Base-by-base conservation (phyloP, 202 grass and related monocot genomes). In the Musa balbisiana region DNA sequence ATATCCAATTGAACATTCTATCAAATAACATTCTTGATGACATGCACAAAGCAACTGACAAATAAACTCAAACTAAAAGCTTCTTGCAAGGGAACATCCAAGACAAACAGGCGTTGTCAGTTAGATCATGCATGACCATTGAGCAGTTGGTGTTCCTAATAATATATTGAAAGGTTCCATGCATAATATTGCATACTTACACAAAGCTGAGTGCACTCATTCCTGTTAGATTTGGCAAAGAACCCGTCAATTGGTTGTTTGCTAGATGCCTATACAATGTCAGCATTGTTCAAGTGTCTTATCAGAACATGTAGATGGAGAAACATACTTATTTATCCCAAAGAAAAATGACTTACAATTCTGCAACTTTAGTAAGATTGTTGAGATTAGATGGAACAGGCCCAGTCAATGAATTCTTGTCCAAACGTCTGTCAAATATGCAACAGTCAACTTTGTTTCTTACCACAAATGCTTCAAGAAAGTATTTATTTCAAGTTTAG, bases 151-250 rank as follows among this genome's bases (percentile, higher is more conserved):
- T 60, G 33, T 16, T n/a, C 16, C 16, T 60, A 0, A 16, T n/a
- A 60, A 60, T 60, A n/a, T n/a, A 60, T n/a, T 21, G 16, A 4
- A 60, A 3, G 14, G 13, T 74, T 74, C 22, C 2, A 27, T 68
- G 52, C 27, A 64, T 23, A 81, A 67, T 25, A 8, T 81, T n/a
- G 21, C 19, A 10, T 51, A 70, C 88, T 90, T 89, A 97, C 93
- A 92, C 93, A 82, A 91, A 97, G 65, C 80, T 92, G 74, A 92
- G 87, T 8, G 82, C 64, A 80, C 0, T 74, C 93, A 97, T 90
- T 85, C 86, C 93, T 26, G 88, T 84, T 26, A 97, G 74, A 49
- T 91, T 67, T 74, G 93, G 93, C 13, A 92, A 64, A 25, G 80
- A 74, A 22, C 93, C 93, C 49, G 74, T 89, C 16, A 97, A 75